Conservation (phyloP, 1,284 basidiomycete genomes). For the Boletus hoseneyae region DNA sequence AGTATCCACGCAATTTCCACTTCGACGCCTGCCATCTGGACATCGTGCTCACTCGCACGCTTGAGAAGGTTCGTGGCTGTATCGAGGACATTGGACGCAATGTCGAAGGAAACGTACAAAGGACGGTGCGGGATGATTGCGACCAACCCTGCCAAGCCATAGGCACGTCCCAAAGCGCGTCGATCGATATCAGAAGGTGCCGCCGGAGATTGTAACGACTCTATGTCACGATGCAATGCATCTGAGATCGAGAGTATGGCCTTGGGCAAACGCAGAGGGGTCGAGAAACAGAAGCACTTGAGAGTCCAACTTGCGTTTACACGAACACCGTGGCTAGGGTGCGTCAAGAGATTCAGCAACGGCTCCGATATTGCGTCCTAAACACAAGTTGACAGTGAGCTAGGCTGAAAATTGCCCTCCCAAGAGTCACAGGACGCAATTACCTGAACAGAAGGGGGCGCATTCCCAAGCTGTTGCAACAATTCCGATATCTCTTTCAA, state of each 20-base stretch:
- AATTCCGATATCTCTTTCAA: conserved; percentile 85
- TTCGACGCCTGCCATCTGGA: conserved; percentile 79
- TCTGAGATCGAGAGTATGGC: conserved; percentile 74
- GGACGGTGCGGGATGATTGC: conserved; percentile 85
- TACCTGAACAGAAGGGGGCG: conserved; percentile 83
- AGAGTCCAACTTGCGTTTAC: conserved; percentile 86
- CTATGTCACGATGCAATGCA: conserved; percentile 82
- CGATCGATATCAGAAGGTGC: conserved; percentile 70
- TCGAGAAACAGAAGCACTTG: conserved; percentile 85
- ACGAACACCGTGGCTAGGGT: conserved; percentile 85
- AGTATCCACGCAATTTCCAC: conserved; percentile 95
- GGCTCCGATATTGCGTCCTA: conserved; percentile 87
- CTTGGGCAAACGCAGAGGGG: conserved; percentile 80
- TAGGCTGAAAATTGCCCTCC: background rate
- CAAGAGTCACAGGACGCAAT: conserved; percentile 12
- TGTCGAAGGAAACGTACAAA: conserved; percentile 93
- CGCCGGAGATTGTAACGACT: conserved; percentile 60
- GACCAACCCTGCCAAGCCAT: conserved; percentile 85
- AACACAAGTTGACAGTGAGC: conserved; percentile 3
- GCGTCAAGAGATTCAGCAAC: conserved; percentile 78
- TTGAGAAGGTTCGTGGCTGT: conserved; percentile 90
- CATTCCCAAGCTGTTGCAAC: conserved; percentile 87
- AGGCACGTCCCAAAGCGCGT: conserved; percentile 83
- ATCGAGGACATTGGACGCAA: conserved; percentile 87
- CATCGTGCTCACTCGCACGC: conserved; percentile 86